Conservation (phyloP, 202 grass and related monocot species). For the Schoenoplectus tabernaemontani region DNA sequence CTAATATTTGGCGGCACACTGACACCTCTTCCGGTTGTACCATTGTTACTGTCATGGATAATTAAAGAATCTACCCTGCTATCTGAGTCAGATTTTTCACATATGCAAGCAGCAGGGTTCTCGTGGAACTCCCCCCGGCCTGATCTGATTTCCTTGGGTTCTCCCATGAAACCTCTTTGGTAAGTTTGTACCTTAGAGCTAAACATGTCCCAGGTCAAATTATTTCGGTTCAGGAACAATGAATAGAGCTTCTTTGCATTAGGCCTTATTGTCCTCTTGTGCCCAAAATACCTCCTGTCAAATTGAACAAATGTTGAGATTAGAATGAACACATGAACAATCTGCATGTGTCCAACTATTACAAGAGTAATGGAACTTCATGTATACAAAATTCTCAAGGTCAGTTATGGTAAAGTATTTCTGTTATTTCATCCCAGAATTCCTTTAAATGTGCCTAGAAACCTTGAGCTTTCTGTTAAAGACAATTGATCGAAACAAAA, state of each 20-base stretch:
- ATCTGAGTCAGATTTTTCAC: slow-evolving; percentile 27
- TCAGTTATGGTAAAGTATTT: neutral
- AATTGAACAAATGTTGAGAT: neutral
- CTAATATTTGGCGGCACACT: slow-evolving; percentile 13
- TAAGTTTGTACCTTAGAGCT: slow-evolving; percentile 38
- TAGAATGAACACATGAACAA: neutral
- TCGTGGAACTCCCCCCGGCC: slow-evolving; percentile 85
- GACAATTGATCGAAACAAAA: neutral
- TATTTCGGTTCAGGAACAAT: slow-evolving; percentile 47
- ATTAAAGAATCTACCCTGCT: slow-evolving; percentile 2
- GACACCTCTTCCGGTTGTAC: neutral
- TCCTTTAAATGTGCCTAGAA: too few relatives aligned
- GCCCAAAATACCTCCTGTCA: slow-evolving; percentile 81
- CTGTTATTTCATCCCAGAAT: neutral
- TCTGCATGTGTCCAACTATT: neutral
- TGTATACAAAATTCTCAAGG: neutral
- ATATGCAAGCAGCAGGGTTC: slow-evolving; percentile 68
- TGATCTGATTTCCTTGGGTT: slow-evolving; percentile 60
- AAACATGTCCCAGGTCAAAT: slow-evolving; percentile 78
- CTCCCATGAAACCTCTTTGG: slow-evolving; percentile 83
- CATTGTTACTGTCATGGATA: slow-evolving; percentile 3
- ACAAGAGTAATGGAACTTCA: neutral
- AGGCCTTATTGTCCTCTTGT: slow-evolving; percentile 81
- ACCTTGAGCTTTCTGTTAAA: neutral
- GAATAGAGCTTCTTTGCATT: slow-evolving; percentile 81